Evolutionary conservation across 129 eudicot genomes (phyloP).

Genomic region (Tagetes erecta): DNA sequence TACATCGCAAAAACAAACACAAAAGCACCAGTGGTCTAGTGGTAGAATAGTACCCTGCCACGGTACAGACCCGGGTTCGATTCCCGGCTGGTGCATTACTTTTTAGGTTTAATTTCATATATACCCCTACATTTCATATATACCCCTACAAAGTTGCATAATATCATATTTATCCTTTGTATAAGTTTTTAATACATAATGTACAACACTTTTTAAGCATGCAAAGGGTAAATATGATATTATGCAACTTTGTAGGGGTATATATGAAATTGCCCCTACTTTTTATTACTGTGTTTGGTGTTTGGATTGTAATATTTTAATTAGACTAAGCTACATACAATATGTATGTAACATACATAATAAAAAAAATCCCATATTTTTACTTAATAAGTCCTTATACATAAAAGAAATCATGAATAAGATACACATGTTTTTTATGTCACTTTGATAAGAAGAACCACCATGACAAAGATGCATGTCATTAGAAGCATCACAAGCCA

Average conservation of each 20-base stretch:
- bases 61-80: slow-evolving; percentile 99
- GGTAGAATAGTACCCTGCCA: slow-evolving; percentile 99
- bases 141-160: no score
- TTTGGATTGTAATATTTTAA: no score
- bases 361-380: neutral
- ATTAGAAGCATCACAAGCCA: slow-evolving; percentile 77
- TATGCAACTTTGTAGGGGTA: no score
- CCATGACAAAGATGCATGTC: slow-evolving; percentile 81
- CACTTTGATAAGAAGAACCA: slow-evolving; percentile 81
- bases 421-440: slow-evolving; percentile 35
- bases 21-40: slow-evolving; percentile 99
- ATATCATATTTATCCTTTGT: no score
- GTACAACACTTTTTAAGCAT: no score
- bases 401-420: neutral
- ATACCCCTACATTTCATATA: no score
- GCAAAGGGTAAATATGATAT: no score
- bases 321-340: neutral
- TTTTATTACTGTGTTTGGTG: no score
- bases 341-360: no score
- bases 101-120: neutral
- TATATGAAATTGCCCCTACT: no score
- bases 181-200: no score
- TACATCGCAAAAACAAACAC: neutral
- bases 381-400: neutral
- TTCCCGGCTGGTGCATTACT: slow-evolving; percentile 82